Evolutionary conservation across 148 eudicot species (phyloP).

Genomic region (Bassia scoparia): DNA sequence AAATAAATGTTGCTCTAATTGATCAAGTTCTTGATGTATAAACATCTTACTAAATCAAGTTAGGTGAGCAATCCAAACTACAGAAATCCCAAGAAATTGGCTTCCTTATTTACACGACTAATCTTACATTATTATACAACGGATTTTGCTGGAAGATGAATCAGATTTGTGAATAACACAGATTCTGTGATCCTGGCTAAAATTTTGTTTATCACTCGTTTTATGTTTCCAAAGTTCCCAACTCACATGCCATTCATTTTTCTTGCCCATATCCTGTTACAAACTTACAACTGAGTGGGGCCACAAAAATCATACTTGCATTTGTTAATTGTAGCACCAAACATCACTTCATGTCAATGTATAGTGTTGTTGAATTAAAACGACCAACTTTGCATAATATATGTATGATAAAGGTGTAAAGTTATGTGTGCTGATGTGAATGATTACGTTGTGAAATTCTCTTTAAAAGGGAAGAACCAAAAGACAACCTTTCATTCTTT

Average conservation of each 20-base stretch:
- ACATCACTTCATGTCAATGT: not conserved
- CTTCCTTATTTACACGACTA: no score
- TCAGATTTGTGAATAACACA: not conserved
- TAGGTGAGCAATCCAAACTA: not conserved
- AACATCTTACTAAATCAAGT: not conserved
- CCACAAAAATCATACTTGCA: not conserved
- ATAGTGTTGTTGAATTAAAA: not conserved
- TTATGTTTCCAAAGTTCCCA: not conserved
- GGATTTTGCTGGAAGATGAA: not conserved
- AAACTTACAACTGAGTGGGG: no score
- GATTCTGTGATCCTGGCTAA: constrained; percentile 14
- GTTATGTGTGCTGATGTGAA: not conserved
- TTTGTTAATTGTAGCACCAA: not conserved
- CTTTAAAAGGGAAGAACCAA: no score
- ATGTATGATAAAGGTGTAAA: no score
- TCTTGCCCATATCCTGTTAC: not conserved
- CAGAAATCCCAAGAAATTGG: not conserved
- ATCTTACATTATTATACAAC: not conserved
- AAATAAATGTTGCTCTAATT: no score
- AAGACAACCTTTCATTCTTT: no score
- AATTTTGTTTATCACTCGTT: not conserved
- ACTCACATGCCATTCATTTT: not conserved
- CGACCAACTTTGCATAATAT: not conserved
- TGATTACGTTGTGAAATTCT: not conserved
- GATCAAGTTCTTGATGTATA: no score